Evolutionary conservation across 2,329 filamentous ascomycete genomes (phyloP).

Genomic region (Penicillium sp.): DNA sequence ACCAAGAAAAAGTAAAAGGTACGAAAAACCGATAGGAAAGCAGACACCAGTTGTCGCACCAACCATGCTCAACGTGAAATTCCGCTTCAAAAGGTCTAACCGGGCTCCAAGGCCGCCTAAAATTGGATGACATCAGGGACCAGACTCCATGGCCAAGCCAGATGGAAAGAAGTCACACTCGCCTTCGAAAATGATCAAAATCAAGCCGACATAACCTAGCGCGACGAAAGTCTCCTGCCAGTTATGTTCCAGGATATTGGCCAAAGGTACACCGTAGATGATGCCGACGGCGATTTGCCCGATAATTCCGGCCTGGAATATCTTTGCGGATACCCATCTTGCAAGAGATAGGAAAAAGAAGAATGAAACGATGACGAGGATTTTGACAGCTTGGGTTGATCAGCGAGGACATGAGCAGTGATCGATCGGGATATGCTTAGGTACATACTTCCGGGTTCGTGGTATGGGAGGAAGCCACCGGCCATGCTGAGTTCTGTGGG

Average conservation of each 20-base stretch:
- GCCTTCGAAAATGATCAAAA: constrained; percentile 51
- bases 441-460: constrained; percentile 39
- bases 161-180: neutral
- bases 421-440: constrained; percentile 1
- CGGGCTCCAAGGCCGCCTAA: constrained; percentile 47
- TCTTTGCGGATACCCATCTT: constrained; percentile 42
- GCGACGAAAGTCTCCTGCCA: constrained; percentile 49
- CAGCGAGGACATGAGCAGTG: constrained; percentile 4
- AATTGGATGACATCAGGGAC: constrained; percentile 7
- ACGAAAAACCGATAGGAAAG: constrained; percentile 48
- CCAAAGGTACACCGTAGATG: constrained; percentile 46
- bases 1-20: constrained; percentile 43
- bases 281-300: constrained; percentile 49
- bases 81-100: constrained; percentile 46
- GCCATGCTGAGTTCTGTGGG: constrained; percentile 9
- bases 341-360: constrained; percentile 45
- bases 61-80: constrained; percentile 43
- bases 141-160: neutral
- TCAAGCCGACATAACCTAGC: constrained; percentile 49
- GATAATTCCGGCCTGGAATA: constrained; percentile 47
- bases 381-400: constrained; percentile 35
- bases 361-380: constrained; percentile 46
- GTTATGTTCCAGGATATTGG: constrained; percentile 42
- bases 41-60: constrained; percentile 46
- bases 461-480: constrained; percentile 38